Evolutionary conservation across 108 stramenopile species (phyloP).

Genomic region (Skeletonema marinoi): DNA sequence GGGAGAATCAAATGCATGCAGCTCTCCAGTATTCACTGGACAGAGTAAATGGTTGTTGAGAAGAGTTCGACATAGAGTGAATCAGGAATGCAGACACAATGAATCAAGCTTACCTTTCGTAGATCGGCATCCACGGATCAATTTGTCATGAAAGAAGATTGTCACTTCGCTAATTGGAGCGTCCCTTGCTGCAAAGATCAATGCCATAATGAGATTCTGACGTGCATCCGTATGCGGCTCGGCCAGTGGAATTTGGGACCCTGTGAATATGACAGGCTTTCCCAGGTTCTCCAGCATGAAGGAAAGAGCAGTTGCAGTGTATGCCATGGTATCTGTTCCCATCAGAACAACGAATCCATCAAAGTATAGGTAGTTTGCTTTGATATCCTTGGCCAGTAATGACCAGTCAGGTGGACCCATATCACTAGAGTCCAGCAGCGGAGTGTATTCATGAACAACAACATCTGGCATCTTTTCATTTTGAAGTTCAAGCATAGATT

Average conservation of each 20-base stretch:
- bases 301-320: conserved; percentile 88
- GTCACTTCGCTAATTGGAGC: conserved; percentile 86
- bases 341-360: conserved; percentile 96
- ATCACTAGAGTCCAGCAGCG: conserved; percentile 85
- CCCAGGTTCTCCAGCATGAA: conserved; percentile 98
- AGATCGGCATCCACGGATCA: conserved; percentile 59
- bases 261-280: conserved; percentile 96
- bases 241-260: conserved; percentile 88
- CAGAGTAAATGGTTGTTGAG: background rate
- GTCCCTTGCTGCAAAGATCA: conserved; percentile 89
- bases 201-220: conserved; percentile 94
- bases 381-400: conserved; percentile 52
- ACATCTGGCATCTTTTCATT: conserved; percentile 82
- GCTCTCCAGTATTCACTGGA: conserved; percentile 70
- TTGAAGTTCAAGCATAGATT: conserved; percentile 70
- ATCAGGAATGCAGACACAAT: background rate
- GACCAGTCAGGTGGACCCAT: conserved; percentile 94
- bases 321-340: conserved; percentile 99
- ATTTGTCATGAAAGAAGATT: conserved; percentile 91
- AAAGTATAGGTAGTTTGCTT: conserved; percentile 83
- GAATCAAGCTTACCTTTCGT: background rate
- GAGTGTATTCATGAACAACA: conserved; percentile 74
- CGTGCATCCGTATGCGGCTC: conserved; percentile 96
- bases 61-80: background rate
- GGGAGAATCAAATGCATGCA: conserved; percentile 94